Evolutionary conservation across 2,329 filamentous ascomycete genomes (phyloP), one percentile per base, ranked within the genome.

Genomic region (Hypoxylon sp.): DNA sequence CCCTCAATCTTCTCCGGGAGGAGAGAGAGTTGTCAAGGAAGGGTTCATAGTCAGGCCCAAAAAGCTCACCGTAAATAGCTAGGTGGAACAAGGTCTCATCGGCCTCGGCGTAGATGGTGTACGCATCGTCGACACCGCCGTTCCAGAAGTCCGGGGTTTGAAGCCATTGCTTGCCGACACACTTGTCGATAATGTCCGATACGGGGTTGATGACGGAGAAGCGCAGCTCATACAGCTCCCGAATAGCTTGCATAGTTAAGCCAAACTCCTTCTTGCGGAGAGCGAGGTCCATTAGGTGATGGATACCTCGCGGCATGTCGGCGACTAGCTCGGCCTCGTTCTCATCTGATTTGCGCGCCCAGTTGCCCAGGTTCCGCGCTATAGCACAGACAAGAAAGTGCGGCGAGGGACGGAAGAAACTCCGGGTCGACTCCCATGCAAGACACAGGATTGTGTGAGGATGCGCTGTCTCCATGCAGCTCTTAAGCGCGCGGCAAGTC

Each of bases 1-100:
- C 53, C 6, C 25, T 64, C 13, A 69, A 49, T 19, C 21, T 50
- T 10, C 53, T 57, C 28, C 30, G 21, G 19, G 17, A 30, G 9
- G 46, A n/a, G 7, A 60, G 46, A 38, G 32, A 41, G 1, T 49
- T 3, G 10, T 60, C 14, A 10, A 69, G 57, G 19, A 67, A 52
- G 32, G 48, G 21, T 14, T 70, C 64, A 14, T 70, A 68, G 11
- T 72, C 71, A 0, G 69, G 67, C 7, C 52, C 71, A 32, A 72
- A 72, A n/a, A 72, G 23, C 50, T 71, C 68, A 3, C 70, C 70
- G 41, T 72, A 72, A 38, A 56, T 65, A 1, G 70, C 70, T 2
- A 72, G 51, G 13, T 67, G 60, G 32, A 67, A 68, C 1, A 71
- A 10, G 4, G 62, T 36, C 9, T 51, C 52, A 2, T 45, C 21